phyloP scores from a whole-genome alignment of 2,329 filamentous ascomycete species.

The Venturia pyrina region DNA sequence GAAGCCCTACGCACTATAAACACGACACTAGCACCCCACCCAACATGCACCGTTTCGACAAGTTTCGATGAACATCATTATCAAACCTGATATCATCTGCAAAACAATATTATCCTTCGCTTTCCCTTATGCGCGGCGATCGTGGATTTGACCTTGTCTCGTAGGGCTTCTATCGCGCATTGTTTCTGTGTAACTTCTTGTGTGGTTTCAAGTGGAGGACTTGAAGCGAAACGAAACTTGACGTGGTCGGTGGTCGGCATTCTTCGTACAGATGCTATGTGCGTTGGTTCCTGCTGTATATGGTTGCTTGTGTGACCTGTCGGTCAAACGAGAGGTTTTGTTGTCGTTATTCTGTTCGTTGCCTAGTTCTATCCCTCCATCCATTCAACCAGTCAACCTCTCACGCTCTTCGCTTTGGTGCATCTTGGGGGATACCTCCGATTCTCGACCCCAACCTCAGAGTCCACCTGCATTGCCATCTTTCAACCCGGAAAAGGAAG shows the following conservation, averaged over 20 bases:
- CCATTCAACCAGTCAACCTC: no score
- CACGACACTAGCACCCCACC: not conserved
- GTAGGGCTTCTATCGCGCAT: not conserved
- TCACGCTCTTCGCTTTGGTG: not conserved
- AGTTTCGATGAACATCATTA: not conserved
- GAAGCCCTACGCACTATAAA: not conserved
- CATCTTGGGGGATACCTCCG: not conserved
- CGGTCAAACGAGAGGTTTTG: not conserved
- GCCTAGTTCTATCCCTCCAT: not conserved
- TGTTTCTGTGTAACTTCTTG: not conserved
- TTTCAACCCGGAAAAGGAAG: not conserved
- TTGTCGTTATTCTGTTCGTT: not conserved
- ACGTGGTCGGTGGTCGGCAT: not conserved
- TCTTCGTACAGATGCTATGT: not conserved
- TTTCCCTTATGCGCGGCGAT: no score
- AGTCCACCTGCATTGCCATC: not conserved
- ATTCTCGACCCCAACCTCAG: not conserved
- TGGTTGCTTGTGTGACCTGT: not conserved
- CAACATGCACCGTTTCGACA: not conserved
- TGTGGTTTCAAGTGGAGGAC: not conserved
- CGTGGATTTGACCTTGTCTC: no score
- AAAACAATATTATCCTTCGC: not conserved
- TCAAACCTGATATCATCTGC: not conserved
- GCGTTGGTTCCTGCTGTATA: not conserved
- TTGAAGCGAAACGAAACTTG: not conserved